These are phyloP conservation scores for Nothophaeocryptopus gaeumannii DNA, from an alignment of 2,329 filamentous ascomycete species.

Conservation along the genomic window DNA sequence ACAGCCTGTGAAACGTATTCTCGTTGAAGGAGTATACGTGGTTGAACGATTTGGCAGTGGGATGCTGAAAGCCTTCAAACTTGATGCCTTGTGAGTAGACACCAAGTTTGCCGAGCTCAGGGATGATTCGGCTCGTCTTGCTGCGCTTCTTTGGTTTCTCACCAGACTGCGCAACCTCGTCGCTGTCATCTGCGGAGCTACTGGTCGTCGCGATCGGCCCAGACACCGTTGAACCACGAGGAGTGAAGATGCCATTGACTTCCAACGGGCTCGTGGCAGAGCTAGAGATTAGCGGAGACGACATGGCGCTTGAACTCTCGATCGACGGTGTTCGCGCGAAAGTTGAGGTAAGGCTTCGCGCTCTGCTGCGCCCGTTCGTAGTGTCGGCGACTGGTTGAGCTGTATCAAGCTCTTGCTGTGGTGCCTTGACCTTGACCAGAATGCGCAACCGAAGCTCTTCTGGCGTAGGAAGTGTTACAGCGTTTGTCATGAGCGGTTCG, in stretches of 20 bases:
- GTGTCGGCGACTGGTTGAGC: conserved; percentile 37
- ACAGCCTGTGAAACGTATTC: conserved; percentile 78
- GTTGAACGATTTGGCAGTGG: conserved; percentile 82
- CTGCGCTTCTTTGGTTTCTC: conserved; percentile 60
- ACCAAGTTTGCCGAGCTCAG: conserved; percentile 77
- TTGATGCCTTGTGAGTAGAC: conserved; percentile 77
- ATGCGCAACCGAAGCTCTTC: conserved; percentile 80
- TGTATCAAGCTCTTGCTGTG: conserved; percentile 53
- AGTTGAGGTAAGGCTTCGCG: conserved; percentile 74
- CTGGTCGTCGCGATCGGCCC: conserved; percentile 54
- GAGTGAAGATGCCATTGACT: conserved; percentile 45
- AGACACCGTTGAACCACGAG: conserved; percentile 57
- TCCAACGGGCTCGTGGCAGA: conserved; percentile 52
- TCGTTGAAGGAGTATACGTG: conserved; percentile 96
- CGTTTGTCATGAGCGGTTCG: conserved; percentile 67
- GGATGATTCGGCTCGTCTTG: conserved; percentile 78
- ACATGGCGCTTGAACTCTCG: conserved; percentile 55
- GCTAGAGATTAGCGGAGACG: conserved; percentile 51
- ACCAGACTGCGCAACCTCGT: conserved; percentile 58
- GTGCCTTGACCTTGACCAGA: conserved; percentile 88
- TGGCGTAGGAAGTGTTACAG: conserved; percentile 73
- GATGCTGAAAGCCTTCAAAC: conserved; percentile 72
- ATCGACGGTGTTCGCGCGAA: conserved; percentile 62
- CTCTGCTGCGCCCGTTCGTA: conserved; percentile 37
- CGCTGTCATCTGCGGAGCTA: conserved; percentile 74